Evolutionary conservation across 169 alveolate species (phyloP).

Genomic region (Plasmodium gonderi): DNA sequence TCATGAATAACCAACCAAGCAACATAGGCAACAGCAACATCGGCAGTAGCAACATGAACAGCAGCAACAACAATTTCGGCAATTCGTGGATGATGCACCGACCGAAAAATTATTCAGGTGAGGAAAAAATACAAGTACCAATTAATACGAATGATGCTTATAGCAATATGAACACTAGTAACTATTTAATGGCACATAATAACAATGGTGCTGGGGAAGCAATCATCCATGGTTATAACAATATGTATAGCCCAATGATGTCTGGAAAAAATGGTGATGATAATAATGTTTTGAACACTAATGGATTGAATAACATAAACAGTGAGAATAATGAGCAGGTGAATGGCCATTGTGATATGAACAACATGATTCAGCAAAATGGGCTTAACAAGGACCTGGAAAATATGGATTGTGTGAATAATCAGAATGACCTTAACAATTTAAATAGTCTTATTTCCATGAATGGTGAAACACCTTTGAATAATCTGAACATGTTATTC

Average conservation of each 20-base stretch:
- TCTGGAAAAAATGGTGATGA: background rate
- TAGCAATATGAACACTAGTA: background rate
- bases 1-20: no score
- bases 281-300: background rate
- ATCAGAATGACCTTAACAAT: background rate
- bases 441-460: background rate
- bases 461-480: background rate
- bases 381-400: background rate
- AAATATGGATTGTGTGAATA: background rate
- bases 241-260: background rate
- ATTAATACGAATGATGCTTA: background rate
- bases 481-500: conserved; percentile 16
- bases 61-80: background rate
- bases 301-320: background rate
- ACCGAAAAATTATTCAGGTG: background rate
- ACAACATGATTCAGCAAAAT: background rate
- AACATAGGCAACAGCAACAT: no score
- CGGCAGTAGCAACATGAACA: background rate
- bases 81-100: background rate
- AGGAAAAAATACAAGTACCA: background rate
- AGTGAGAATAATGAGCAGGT: background rate
- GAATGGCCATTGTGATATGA: background rate
- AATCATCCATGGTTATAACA: background rate
- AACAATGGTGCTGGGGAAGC: background rate
- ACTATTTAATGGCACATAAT: background rate